A percentile compares a stretch with the other conserved stretches of the same genome.
These are phyloP conservation scores for Phytophthora aleatoria DNA, from an alignment of 352 stramenopile species.

Conservation along the genomic window DNA sequence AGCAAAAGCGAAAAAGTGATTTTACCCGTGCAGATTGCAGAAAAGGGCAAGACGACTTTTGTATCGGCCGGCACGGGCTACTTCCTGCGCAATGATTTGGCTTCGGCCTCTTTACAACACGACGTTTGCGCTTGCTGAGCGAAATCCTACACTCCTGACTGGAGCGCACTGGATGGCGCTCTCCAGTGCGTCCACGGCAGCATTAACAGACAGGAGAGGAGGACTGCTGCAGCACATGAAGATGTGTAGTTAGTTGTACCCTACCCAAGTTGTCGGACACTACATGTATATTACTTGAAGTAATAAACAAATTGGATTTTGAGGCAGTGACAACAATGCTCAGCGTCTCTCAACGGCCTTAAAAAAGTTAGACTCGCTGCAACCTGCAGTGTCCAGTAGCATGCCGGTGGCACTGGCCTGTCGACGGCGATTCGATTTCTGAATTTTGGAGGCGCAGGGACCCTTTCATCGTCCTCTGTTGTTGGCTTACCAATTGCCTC, in stretches of 20 bases:
- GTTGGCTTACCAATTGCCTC: no score
- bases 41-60: constrained; percentile 27
- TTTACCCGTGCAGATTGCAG: constrained; percentile 14
- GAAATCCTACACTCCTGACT: background rate
- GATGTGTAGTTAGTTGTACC: no score
- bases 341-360: constrained; percentile 1
- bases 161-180: no score
- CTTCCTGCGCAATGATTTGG: constrained; percentile 25
- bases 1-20: constrained; percentile 19
- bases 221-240: no score
- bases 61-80: constrained; percentile 24
- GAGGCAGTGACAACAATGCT: background rate
- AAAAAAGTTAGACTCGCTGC: background rate
- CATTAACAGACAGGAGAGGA: no score
- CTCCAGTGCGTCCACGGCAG: no score
- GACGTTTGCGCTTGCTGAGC: background rate
- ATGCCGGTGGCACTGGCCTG: no score
- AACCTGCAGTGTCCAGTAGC: constrained; percentile 6
- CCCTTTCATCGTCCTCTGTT: no score
- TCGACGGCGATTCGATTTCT: background rate
- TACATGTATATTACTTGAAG: background rate
- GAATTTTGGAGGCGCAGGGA: background rate
- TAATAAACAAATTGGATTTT: no score
- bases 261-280: background rate
- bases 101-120: constrained; percentile 10